Base-by-base conservation (phyloP, 306 rosid genomes). In the Pyrus pyrifolia region DNA sequence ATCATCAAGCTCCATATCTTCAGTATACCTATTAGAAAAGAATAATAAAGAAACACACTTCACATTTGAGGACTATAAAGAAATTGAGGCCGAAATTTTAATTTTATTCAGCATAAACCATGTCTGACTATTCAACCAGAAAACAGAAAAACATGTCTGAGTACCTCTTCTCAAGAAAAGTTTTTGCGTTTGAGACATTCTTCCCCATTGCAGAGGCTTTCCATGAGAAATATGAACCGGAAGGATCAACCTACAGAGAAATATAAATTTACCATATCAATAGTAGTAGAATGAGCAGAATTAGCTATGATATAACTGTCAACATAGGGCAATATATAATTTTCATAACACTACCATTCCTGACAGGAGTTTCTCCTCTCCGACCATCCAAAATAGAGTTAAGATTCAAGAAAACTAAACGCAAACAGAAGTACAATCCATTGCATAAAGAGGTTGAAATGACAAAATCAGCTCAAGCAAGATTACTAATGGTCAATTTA, bases 131-230 rank as follows among this genome's bases (percentile, higher is more conserved):
- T 51, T 51, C 8, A 0, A 15, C 21, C 55, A 0, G 6, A 51
- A 15, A 51, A 17, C 17, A 49, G 2, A 33, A 33, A 33, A 33
- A 5, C n/a, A 65, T 13, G 35, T 31, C 52, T 33, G 67, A 65
- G 35, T 90, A 92, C 97, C 99, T 95, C 84, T 95, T 95, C 85
- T 95, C 99, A n/a, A 95, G 95, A 80, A 92, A 95, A n/a, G 97
- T 95, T 82, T 95, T 95, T 27, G 97, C 93, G 74, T 92, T 92
- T 45, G 99, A 95, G 78, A 95, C 97, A 86, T 95, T 95, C 79
- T 95, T 95, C 74, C 99, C 99, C 99, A 92, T 92, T 66, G 97
- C 99, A 22, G 97, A 95, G 53, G 99, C 97, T 79, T 95, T 92
- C 97, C 99, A 95, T 25, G 99, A 92, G 83, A 95, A 95, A 79